Percentiles rank a stretch among this genome's conserved stretches.
These are phyloP conservation scores for Podospora appendiculata DNA, from an alignment of 495 filamentous ascomycete species.

Conservation along the genomic window DNA sequence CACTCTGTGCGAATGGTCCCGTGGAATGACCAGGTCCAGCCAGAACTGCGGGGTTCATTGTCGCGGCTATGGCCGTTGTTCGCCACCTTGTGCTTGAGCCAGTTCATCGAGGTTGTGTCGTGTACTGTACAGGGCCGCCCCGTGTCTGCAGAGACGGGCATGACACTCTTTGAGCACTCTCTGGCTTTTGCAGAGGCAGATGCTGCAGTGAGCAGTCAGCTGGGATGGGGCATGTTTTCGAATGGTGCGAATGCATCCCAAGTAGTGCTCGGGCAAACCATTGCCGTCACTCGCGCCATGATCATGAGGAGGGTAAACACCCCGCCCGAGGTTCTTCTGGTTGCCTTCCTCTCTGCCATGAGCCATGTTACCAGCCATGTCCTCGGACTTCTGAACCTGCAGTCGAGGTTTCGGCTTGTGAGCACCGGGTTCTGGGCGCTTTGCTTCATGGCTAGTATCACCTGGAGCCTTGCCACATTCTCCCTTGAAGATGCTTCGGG, in stretches of 20 bases:
- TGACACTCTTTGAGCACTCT: slow-evolving; percentile 95
- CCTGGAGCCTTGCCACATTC: slow-evolving; percentile 59
- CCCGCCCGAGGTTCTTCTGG: slow-evolving; percentile 79
- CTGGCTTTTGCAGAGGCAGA: slow-evolving; percentile 95
- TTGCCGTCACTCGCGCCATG: slow-evolving; percentile 48
- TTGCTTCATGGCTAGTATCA: slow-evolving; percentile 75
- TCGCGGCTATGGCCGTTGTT: slow-evolving; percentile 86
- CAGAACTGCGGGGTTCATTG: slow-evolving; percentile 62
- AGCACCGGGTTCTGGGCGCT: slow-evolving; percentile 86
- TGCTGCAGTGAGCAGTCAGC: slow-evolving; percentile 65
- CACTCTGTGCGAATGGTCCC: slow-evolving; percentile 63
- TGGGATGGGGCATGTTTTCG: slow-evolving; percentile 60
- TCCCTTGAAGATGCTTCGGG: slow-evolving; percentile 40
- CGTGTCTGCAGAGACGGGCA: slow-evolving; percentile 77
- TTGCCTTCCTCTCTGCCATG: slow-evolving; percentile 79
- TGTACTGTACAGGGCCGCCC: slow-evolving; percentile 84
- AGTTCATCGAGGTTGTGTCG: slow-evolving; percentile 80
- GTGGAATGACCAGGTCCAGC: slow-evolving; percentile 26
- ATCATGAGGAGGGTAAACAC: slow-evolving; percentile 62
- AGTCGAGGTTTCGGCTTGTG: slow-evolving; percentile 67
- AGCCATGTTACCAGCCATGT: slow-evolving; percentile 81
- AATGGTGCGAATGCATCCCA: slow-evolving; percentile 27
- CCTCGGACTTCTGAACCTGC: slow-evolving; percentile 70
- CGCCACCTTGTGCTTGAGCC: slow-evolving; percentile 68
- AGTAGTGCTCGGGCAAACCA: slow-evolving; percentile 29